Conservation (phyloP, 257 asterid genomes). For the Solanum appendiculatum region DNA sequence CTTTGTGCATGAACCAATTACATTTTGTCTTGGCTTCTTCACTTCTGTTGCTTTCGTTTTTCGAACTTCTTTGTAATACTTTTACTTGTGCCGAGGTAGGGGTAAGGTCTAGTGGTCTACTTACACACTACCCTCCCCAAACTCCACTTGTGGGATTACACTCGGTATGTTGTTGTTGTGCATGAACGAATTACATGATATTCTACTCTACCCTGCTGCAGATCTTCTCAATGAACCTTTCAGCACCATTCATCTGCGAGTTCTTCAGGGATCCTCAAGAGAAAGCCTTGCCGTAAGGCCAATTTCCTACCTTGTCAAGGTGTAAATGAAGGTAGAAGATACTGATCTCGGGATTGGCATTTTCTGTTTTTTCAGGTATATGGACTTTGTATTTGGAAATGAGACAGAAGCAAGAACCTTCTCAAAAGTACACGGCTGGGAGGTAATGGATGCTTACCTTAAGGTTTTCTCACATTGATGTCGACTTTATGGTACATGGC, state of each 20-base stretch:
- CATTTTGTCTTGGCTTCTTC: background rate
- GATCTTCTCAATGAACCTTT: conserved; percentile 77
- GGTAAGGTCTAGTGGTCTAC: background rate
- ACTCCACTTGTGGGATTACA: background rate
- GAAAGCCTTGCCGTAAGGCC: conserved; percentile 68
- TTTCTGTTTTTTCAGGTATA: conserved; percentile 44
- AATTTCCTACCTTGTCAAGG: background rate
- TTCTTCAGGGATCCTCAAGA: conserved; percentile 78
- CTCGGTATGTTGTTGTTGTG: background rate
- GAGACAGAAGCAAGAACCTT: conserved; percentile 94
- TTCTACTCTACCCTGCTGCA: conserved; percentile 16
- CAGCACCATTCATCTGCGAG: conserved; percentile 96
- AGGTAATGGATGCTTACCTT: conserved; percentile 41
- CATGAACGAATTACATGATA: background rate
- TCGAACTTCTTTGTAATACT: background rate
- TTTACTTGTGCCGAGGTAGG: background rate
- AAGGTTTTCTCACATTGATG: background rate
- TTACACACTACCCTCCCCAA: background rate
- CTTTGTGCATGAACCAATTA: background rate
- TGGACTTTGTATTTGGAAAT: conserved; percentile 76
- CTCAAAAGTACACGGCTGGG: conserved; percentile 96
- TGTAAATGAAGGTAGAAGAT: background rate
- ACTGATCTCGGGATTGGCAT: conserved; percentile 3
- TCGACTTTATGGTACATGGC: background rate
- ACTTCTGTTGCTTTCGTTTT: background rate